Conservation (phyloP, 768 basidiomycete genomes). For the Tulasnella sp. region DNA sequence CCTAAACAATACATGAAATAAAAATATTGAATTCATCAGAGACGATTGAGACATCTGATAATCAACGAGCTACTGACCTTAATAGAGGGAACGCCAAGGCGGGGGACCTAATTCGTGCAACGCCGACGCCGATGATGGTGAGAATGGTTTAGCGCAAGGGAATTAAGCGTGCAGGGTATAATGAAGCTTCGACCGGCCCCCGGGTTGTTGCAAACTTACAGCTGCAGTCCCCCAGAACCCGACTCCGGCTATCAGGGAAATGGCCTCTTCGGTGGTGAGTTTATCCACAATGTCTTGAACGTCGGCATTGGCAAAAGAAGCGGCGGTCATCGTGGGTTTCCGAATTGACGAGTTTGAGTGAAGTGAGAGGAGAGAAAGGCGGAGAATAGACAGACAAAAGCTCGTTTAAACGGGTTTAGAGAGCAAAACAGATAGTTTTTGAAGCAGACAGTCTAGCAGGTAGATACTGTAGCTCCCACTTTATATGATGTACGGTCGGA, state of each 20-base stretch:
- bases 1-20: neutral
- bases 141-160: neutral
- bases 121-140: too few relatives aligned
- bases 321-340: neutral
- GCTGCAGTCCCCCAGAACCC: slow-evolving; percentile 31
- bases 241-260: slow-evolving; percentile 61
- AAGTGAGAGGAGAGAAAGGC: too few relatives aligned
- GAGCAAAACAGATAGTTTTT: neutral
- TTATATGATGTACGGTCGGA: neutral
- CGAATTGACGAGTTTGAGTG: too few relatives aligned
- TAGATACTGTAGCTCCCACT: neutral
- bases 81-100: slow-evolving; percentile 62
- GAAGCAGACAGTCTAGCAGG: too few relatives aligned
- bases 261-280: slow-evolving; percentile 66
- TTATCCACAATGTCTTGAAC: slow-evolving; percentile 54
- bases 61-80: slow-evolving; percentile 62
- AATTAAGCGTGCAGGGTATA: neutral
- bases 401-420: neutral
- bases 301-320: slow-evolving; percentile 26
- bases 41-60: slow-evolving; percentile 36
- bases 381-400: neutral
- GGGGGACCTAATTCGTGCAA: slow-evolving; percentile 38
- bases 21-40: neutral
- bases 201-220: too few relatives aligned
- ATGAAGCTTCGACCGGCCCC: too few relatives aligned